phyloP scores from a whole-genome alignment of 106 monocot genomes.

The Triglochin maritima region DNA sequence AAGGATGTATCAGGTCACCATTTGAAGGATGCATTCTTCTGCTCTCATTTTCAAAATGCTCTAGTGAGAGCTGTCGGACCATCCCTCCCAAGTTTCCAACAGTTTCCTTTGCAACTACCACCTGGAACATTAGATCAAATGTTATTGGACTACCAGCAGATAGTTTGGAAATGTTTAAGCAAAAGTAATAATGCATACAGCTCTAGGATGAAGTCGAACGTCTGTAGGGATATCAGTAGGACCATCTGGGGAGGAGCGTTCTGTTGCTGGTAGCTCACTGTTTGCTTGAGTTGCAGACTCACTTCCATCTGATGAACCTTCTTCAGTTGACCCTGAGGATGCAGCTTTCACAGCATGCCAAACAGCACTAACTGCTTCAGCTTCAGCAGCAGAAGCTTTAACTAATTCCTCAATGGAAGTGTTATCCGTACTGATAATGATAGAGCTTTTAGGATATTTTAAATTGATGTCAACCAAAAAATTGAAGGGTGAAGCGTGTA shows the following conservation, averaged over 20 bases:
- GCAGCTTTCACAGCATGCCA: conserved; percentile 76
- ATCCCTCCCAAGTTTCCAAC: conserved; percentile 82
- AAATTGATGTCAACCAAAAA: too few relatives aligned
- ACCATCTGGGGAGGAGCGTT: conserved; percentile 23
- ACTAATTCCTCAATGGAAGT: conserved; percentile 70
- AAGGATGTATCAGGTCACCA: conserved; percentile 44
- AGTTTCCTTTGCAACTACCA: conserved; percentile 92
- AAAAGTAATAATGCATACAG: conserved; percentile 39
- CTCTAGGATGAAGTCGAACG: conserved; percentile 86
- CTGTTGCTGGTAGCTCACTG: conserved; percentile 20
- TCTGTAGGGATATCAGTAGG: conserved; percentile 33
- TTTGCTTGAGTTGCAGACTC: conserved; percentile 25
- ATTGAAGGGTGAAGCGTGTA: too few relatives aligned
- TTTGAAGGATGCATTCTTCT: conserved; percentile 91
- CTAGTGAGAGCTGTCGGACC: conserved; percentile 82
- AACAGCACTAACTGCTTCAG: conserved; percentile 72
- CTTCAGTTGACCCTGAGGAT: conserved; percentile 38
- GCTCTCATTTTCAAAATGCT: conserved; percentile 99
- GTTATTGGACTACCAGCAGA: not conserved
- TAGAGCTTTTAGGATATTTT: not conserved
- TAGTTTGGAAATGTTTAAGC: not conserved
- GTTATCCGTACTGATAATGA: conserved; percentile 50
- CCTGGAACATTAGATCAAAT: conserved; percentile 37
- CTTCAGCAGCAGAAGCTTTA: conserved; percentile 82
- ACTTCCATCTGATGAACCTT: conserved; percentile 37